These are phyloP conservation scores for Pseudopyrenochaeta lycopersici DNA, from an alignment of 2,329 filamentous ascomycete genomes.

Conservation along the genomic window DNA sequence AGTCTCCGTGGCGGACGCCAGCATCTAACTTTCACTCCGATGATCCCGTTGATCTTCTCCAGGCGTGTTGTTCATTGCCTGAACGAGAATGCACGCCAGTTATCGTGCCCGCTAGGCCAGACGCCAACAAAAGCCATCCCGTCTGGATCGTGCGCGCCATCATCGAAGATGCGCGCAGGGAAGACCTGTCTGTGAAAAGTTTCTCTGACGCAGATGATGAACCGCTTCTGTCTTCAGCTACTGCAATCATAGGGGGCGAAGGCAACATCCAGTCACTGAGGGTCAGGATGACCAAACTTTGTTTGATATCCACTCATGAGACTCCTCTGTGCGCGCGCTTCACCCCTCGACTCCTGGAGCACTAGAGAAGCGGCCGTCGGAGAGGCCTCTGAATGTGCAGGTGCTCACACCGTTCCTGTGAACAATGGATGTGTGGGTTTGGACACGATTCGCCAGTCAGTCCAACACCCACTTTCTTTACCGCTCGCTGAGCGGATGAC, in stretches of 20 bases:
- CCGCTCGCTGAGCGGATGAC: constrained; percentile 3
- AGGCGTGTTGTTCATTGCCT: constrained; percentile 37
- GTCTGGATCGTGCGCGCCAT: constrained; percentile 43
- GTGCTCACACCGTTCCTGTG: constrained; percentile 11
- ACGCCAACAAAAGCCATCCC: constrained; percentile 45
- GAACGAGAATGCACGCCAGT: constrained; percentile 30
- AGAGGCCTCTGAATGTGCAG: constrained; percentile 1
- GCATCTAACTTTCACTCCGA: constrained; percentile 30
- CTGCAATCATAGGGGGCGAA: constrained; percentile 10
- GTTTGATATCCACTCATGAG: constrained; percentile 13
- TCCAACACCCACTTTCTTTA: constrained; percentile 17
- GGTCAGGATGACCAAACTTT: constrained; percentile 7
- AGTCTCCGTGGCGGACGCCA: constrained; percentile 40
- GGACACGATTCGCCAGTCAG: constrained; percentile 8
- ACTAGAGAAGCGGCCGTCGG: constrained; percentile 11
- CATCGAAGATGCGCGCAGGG: constrained; percentile 38
- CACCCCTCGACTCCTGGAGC: not conserved
- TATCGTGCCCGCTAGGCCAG: constrained; percentile 40
- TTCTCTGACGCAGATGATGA: constrained; percentile 14
- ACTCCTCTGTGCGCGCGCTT: constrained; percentile 29
- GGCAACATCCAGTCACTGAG: constrained; percentile 7
- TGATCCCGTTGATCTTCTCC: constrained; percentile 40
- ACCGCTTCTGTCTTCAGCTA: constrained; percentile 22
- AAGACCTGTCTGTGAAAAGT: constrained; percentile 24
- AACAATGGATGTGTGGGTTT: constrained; percentile 11